Base-by-base conservation (phyloP, 2,329 filamentous ascomycete genomes). In the Clathrospora elynae region DNA sequence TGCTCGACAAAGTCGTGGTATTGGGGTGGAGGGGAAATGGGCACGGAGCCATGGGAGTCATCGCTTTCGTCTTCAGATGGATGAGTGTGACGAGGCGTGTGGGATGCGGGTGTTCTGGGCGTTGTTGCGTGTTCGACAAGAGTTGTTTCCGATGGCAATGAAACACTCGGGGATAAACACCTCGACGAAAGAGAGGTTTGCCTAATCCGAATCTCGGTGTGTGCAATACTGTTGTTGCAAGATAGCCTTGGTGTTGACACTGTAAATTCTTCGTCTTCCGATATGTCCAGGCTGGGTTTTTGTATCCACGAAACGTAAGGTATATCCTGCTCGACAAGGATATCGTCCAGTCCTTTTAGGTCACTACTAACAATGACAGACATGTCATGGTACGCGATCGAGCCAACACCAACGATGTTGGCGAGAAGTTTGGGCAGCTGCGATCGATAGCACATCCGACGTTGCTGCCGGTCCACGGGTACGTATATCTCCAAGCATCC, bases 301-400 rank as follows among this genome's bases (percentile, higher is more conserved):
- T 47, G 25, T 10, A 61, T 53, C 55, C 57, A 61, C 8, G 25
- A 26, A 3, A 59, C 55, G 2, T 17, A 2, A 8, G 47, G 18
- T 19, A 59, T 53, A 12, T 61, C 55, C n/a, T 51, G 48, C 14
- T 57, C 53, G 0, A 30, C 4, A 8, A 61, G 24, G 5, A 57
- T 34, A 6, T 53, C 50, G 9, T 54, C 46, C 3, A 61, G 25
- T 1, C 47, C 43, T 14, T 23, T 11, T 2, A 41, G 10, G 6
- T 29, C 16, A 22, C 22, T 34, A 1, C 11, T 16, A 4, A 61
- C 16, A 11, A 61, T 56, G 11, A 26, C 18, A 1, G 51, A 51
- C 5, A 59, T 49, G 13, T 44, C 30, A 25, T 49, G 44, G 3
- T 30, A 28, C 2, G 51, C 55, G 5, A 12, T 19, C 1, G 10